Conservation (phyloP, 208 protist genomes). For the Crithidia brevicula region DNA sequence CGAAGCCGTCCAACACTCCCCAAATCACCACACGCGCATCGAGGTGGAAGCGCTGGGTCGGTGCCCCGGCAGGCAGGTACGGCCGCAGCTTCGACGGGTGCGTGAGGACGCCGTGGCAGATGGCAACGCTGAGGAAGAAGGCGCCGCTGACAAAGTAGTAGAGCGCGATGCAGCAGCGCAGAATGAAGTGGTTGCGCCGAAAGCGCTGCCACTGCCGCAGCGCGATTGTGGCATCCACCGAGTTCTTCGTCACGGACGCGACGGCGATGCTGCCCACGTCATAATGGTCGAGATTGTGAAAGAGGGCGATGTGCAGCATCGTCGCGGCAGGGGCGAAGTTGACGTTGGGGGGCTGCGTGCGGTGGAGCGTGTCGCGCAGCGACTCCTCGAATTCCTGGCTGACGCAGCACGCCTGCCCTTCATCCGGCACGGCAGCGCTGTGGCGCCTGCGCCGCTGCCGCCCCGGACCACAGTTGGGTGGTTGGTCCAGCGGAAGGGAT, state of each 20-base stretch:
- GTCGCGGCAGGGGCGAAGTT: constrained; percentile 30
- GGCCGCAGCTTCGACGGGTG: constrained; percentile 8
- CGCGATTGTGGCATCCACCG: constrained; percentile 27
- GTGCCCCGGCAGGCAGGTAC: constrained; percentile 19
- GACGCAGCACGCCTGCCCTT: neutral
- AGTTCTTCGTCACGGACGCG: constrained; percentile 31
- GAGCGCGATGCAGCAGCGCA: constrained; percentile 14
- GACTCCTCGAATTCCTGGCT: constrained; percentile 22
- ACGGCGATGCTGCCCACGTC: constrained; percentile 51
- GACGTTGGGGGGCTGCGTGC: constrained; percentile 12
- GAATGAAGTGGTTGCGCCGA: constrained; percentile 16
- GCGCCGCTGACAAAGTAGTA: constrained; percentile 18
- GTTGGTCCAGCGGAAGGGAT: no score
- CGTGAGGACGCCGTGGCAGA: constrained; percentile 33
- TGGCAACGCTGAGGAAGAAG: constrained; percentile 38
- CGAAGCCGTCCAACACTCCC: constrained; percentile 33
- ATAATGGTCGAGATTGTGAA: constrained; percentile 31
- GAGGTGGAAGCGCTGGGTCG: constrained; percentile 6
- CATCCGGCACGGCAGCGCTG: neutral
- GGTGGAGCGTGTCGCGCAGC: constrained; percentile 31
- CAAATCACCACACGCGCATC: constrained; percentile 41
- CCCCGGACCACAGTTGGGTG: no score
- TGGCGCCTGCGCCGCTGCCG: neutral
- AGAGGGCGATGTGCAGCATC: constrained; percentile 47
- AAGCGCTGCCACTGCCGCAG: constrained; percentile 14